Evolutionary conservation across 2,329 filamentous ascomycete species (phyloP), one percentile per base, ranked within the genome.

Genomic region (Phyllosticta citribraziliensis): DNA sequence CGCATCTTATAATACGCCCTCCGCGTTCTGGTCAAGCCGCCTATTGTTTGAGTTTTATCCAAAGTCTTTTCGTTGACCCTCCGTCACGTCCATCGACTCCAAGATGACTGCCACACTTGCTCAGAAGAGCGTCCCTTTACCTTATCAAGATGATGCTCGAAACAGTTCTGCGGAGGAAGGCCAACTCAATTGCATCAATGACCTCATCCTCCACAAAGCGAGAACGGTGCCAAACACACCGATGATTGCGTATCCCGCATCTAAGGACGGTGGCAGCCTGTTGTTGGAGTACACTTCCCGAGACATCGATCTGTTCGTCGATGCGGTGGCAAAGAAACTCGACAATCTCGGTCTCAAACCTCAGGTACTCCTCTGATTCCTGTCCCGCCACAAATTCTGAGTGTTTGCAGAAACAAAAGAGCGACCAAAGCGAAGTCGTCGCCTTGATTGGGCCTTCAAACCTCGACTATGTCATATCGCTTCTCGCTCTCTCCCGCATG

Each of bases 391-490:
- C 47, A 52, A 20, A 14, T 5, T 40, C 53, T 27, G 9, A 11
- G 24, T 8, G 9, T 19, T 22, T 8, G 9, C 52, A 60, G 59
- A 54, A 60, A 51, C 24, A 19, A 20, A 40, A 52, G 51, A 60
- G 58, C 53, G 56, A 30, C 14, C 10, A 20, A 17, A 52, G 59
- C 51, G 47, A 57, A 25, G 65, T 66, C 12, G 74, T 84, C 24
- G 80, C 77, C 0, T 66, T 85, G 11, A 70, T 85, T 2, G 81
- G 79, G 0, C 74, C 76, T 0, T 83, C 82, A 0, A 79, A 80
- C 63, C 72, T 85, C 10, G 79, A 82, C 59, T 82, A 82, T 63
- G 74, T 84, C 47, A 72, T 84, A 40, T 79, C 80, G 3, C 72
- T 81, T 52, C 74, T 84, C 53, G 82, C 80, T 0, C 66, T 86